Evolutionary conservation across 1,139 yeast species (phyloP), one percentile per base, ranked within the genome.

Genomic region (Nakaseomyces kungkrabaensis): DNA sequence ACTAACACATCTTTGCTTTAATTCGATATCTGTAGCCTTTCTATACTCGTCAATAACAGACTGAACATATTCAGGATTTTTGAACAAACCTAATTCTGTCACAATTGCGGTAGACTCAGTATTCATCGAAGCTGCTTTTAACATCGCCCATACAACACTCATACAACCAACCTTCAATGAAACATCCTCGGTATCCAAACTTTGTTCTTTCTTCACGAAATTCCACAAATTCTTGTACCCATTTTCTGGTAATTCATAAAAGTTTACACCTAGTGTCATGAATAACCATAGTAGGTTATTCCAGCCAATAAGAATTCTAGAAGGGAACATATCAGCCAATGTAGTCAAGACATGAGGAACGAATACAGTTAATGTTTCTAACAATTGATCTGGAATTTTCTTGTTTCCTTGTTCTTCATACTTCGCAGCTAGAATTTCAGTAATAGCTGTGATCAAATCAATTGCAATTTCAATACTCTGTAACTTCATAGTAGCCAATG

Each of bases 401-500:
- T 49, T 48, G 4, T 56, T 51, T 5, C 45, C 46, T 25, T 52
- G 50, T 38, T 51, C 50, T 47, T 59, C 63, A 42, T 51, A 47
- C n/a, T 57, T 47, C 4, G 63, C 49, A n/a, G 72, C 72, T 48
- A 82, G 63, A 13, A 72, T 68, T 58, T 90, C 97, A 58, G 86
- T 77, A 6, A 82, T 71, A 1, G 92, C 82, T 1, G 96, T 81
- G 34, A 86, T 72, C 37, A 90, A 67, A 62, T 90, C 97, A 38
- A 89, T 69, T 0, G 85, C 73, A 1, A 82, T 74, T 59, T 87
- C 95, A 33, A 85, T 71, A 4, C 85, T 75, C 62, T 80, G 82
- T 45, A 84, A 67, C 47, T 78, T 74, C 42, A 77, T 68, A 56
- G 79, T 75, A 6, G 86, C 81, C 17, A 64, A 66, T 8, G 70